Evolutionary conservation across 805 yeast genomes (phyloP), one percentile per base, ranked within the genome.

Genomic region (Wickerhamiella qilinensis): DNA sequence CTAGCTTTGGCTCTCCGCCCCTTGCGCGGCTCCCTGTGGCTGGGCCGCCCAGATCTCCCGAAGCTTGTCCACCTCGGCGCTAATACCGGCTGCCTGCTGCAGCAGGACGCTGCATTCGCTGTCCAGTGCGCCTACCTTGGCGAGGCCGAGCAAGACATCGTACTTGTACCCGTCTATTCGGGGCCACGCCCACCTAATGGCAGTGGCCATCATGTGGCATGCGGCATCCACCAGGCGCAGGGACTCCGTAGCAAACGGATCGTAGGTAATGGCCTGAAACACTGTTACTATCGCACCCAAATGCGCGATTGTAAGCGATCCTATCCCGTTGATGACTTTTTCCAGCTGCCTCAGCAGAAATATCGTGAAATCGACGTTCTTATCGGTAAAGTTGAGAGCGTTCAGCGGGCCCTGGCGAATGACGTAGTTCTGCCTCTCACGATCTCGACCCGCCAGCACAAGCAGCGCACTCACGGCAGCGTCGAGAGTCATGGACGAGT

Each of bases 381-480:
- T 45, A 7, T 42, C 34, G 12, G 54, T 31, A 22, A 49, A 48
- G n/a, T 42, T 18, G 29, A 55, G 40, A 2, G 53, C 50, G 17
- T 45, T 41, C 15, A 57, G 24, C 3, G 49, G 39, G 11, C 58
- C 59, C 16, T 48, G 47, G n/a, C 52, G 35, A 29, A 57, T 43
- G 7, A 55, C 32, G 21, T 30, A 37, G 35, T 54, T 42, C 27
- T 20, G 32, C 14, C 38, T 33, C 28, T 24, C 15, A 11, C 37
- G 30, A 2, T 38, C 30, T 4, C 35, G n/a, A 18, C 28, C 12
- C n/a, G 55, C 69, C 3, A 63, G 63, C 35, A 57, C 65, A 38
- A 60, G 59, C 42, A 56, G 65, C 32, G 69, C 69, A 2, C 55
- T 57, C n/a, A 59, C 60, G 30, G 73, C 65, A 41, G 58, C 41